These are phyloP conservation scores for Teunomyces atbi DNA, from an alignment of 805 yeast species.

Conservation along the genomic window DNA sequence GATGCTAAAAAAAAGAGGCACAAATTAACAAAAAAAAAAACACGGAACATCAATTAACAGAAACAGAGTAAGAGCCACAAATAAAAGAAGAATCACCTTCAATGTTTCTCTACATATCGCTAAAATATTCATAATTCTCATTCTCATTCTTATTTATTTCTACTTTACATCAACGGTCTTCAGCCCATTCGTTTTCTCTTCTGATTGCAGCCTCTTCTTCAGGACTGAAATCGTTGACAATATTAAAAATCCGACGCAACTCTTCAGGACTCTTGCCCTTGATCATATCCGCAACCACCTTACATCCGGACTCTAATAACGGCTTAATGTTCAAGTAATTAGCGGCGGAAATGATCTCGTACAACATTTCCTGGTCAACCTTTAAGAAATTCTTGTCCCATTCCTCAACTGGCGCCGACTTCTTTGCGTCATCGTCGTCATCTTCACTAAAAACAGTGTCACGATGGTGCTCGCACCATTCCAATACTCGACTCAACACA, in stretches of 20 bases:
- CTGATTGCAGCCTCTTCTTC: slow-evolving; percentile 87
- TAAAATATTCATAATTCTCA: no score
- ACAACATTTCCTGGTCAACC: slow-evolving; percentile 89
- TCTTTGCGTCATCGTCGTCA: slow-evolving; percentile 79
- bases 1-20: not conserved
- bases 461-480: slow-evolving; percentile 95
- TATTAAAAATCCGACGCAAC: slow-evolving; percentile 74
- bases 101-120: no score
- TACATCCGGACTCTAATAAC: slow-evolving; percentile 73
- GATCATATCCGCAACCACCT: slow-evolving; percentile 81
- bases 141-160: not conserved
- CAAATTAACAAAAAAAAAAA: not conserved
- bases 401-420: slow-evolving; percentile 87
- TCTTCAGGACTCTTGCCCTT: slow-evolving; percentile 79
- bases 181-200: slow-evolving; percentile 90
- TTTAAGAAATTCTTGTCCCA: slow-evolving; percentile 95
- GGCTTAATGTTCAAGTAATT: slow-evolving; percentile 76
- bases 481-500: slow-evolving; percentile 85
- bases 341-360: slow-evolving; percentile 79
- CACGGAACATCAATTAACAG: not conserved
- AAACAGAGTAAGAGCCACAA: not conserved
- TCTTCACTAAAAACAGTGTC: slow-evolving; percentile 72
- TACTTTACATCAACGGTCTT: slow-evolving; percentile 54
- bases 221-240: slow-evolving; percentile 78
- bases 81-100: no score